Conservation (phyloP, 768 basidiomycete genomes). For the Russula earlei region DNA sequence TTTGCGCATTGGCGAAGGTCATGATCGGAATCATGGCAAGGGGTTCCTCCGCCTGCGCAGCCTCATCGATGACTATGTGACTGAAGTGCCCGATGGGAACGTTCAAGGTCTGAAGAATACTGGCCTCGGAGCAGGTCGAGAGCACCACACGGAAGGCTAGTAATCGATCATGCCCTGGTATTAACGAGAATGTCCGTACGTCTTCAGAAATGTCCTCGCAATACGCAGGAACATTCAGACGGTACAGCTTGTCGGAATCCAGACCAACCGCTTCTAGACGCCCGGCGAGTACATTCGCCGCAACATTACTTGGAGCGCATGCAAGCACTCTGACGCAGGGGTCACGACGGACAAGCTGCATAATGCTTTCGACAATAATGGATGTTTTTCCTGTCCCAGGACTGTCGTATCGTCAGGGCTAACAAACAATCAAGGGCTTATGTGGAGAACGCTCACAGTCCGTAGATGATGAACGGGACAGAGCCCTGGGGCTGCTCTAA, state of each 20-base stretch:
- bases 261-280: constrained; percentile 21
- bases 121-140: constrained; percentile 46
- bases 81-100: constrained; percentile 44
- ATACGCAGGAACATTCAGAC: constrained; percentile 43
- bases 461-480: constrained; percentile 50
- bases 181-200: constrained; percentile 29
- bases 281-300: constrained; percentile 27
- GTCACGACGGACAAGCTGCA: constrained; percentile 25
- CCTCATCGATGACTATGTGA: constrained; percentile 57
- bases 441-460: constrained; percentile 38
- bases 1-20: constrained; percentile 26
- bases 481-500: constrained; percentile 35
- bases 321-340: constrained; percentile 25
- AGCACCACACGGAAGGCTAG: constrained; percentile 42
- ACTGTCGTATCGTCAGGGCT: constrained; percentile 18
- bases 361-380: constrained; percentile 30
- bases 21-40: constrained; percentile 38
- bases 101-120: constrained; percentile 39
- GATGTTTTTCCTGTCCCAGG: constrained; percentile 36
- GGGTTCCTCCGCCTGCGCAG: constrained; percentile 54
- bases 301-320: constrained; percentile 31
- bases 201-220: constrained; percentile 28
- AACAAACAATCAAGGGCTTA: neutral
- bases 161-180: constrained; percentile 31
- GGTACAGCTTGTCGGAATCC: constrained; percentile 33